phyloP scores from a whole-genome alignment of 2,329 filamentous ascomycete genomes.

The Emergomyces africanus region DNA sequence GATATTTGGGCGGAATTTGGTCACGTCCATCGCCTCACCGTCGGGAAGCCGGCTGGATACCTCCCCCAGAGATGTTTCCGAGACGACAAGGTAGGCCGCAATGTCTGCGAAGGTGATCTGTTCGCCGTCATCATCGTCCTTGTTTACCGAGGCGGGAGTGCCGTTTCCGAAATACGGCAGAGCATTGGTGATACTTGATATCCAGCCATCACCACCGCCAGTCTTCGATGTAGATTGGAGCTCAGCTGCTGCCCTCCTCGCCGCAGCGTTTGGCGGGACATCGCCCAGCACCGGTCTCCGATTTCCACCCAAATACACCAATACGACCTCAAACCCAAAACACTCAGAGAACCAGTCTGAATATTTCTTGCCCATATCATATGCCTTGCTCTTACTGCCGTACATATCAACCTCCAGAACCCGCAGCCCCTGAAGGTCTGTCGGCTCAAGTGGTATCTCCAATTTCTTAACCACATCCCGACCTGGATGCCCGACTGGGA shows the following conservation, averaged over 20 bases:
- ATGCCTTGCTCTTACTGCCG: conserved; percentile 44
- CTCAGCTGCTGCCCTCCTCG: conserved; percentile 4
- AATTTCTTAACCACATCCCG: conserved; percentile 29
- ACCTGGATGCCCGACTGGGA: conserved; percentile 11
- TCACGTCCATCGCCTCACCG: conserved; percentile 45
- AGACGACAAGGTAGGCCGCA: conserved; percentile 62
- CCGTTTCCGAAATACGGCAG: conserved; percentile 3
- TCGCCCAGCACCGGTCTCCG: conserved; percentile 51
- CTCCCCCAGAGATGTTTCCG: conserved; percentile 54
- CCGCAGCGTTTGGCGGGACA: conserved; percentile 33
- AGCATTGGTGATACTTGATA: conserved; percentile 9
- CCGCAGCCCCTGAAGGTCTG: conserved; percentile 30
- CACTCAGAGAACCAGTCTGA: conserved; percentile 55
- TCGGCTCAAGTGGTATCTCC: conserved; percentile 46
- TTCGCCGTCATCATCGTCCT: conserved; percentile 23
- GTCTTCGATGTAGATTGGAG: neutral
- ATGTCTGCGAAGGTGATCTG: conserved; percentile 60
- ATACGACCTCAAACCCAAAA: conserved; percentile 48
- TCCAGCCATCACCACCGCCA: conserved; percentile 8
- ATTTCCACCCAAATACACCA: conserved; percentile 54
- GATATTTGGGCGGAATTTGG: conserved; percentile 61
- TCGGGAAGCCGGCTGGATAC: conserved; percentile 45
- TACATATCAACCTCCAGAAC: conserved; percentile 46
- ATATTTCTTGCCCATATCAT: conserved; percentile 49
- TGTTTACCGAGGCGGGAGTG: neutral